Evolutionary conservation across 176 grass and related monocot species (phyloP).

Genomic region (Dendrocalamus sinicus): DNA sequence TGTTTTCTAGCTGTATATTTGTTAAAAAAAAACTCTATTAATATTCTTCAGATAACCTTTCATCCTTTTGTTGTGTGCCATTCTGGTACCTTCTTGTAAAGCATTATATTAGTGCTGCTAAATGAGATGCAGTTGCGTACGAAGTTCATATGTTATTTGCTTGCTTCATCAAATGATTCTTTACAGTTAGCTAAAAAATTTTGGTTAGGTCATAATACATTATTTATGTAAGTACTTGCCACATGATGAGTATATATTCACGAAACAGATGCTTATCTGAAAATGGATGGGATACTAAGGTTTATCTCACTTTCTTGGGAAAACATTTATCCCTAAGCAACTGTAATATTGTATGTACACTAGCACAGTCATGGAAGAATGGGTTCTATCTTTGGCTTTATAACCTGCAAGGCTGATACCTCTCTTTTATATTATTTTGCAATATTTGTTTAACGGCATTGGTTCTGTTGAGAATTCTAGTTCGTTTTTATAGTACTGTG

Average conservation of each 20-base stretch:
- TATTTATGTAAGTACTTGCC: background rate
- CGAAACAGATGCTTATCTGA: background rate
- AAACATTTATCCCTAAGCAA: background rate
- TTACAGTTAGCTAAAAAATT: slow-evolving; percentile 8
- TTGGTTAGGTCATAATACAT: background rate
- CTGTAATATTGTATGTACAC: slow-evolving; percentile 2
- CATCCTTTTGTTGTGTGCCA: background rate
- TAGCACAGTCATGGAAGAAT: background rate
- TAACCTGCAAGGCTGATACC: slow-evolving; percentile 6
- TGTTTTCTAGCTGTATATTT: background rate
- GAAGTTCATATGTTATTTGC: slow-evolving; percentile 7
- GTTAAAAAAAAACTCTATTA: background rate
- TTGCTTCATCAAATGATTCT: slow-evolving; percentile 14
- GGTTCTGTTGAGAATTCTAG: slow-evolving; percentile 17
- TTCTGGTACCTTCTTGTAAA: slow-evolving; percentile 6
- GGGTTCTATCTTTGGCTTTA: background rate
- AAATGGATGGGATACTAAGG: background rate
- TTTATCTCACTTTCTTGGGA: background rate
- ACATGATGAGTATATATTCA: background rate
- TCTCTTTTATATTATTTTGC: background rate
- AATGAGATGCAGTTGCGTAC: background rate
- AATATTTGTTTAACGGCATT: background rate
- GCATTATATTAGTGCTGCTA: background rate
- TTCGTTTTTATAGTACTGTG: background rate
- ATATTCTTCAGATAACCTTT: background rate